Base-by-base conservation (phyloP, 2,329 filamentous ascomycete genomes). In the Phaeosphaeria sp. region DNA sequence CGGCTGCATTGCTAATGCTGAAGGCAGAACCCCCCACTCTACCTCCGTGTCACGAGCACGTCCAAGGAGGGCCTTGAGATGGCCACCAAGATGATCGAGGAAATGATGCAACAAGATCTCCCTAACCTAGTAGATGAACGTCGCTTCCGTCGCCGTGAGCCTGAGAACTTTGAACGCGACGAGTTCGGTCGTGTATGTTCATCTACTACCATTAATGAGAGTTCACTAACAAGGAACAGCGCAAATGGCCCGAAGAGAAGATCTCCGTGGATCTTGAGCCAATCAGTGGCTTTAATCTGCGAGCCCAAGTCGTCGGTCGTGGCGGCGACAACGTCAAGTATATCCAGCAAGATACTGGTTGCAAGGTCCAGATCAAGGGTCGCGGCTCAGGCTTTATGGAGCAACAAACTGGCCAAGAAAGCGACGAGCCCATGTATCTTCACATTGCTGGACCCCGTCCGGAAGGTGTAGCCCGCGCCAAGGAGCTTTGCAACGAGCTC, bases 231-330 rank as follows among this genome's bases (percentile, higher is more conserved):
- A 49, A 47, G 24, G 43, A 21, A 30, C 66, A 96, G 92, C 92
- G 93, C 67, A 99, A 98, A 91, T 99, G 95, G 95, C 94, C 95
- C 1, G 95, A 98, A 74, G 93, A 97, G 80, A 92, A 91, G 70
- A 96, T 99, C 49, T 89, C 92, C 1, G 93, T 99, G 67, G 88
- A 89, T 61, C 87, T 99, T 56, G 95, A 98, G 68, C 91, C 94
- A 0, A 87, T 98, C 52, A 92, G 89, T 22, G 95, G 95, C 20
- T 99, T 99, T 81, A 99, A 99, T 74, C 83, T 99, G 48, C 91
- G 95, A 63, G 95, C 95, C 51, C 93, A 98, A 75, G 94, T 99
- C 47, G 95, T 99, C 53, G 95, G 95, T 49, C 91, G 94, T 68
- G 93, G 93, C 30, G 95, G 95, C 59, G 91, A 92, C 44, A 97